Conservation (phyloP, 202 grass and related monocot species). For the Hordeum pubiflorum region DNA sequence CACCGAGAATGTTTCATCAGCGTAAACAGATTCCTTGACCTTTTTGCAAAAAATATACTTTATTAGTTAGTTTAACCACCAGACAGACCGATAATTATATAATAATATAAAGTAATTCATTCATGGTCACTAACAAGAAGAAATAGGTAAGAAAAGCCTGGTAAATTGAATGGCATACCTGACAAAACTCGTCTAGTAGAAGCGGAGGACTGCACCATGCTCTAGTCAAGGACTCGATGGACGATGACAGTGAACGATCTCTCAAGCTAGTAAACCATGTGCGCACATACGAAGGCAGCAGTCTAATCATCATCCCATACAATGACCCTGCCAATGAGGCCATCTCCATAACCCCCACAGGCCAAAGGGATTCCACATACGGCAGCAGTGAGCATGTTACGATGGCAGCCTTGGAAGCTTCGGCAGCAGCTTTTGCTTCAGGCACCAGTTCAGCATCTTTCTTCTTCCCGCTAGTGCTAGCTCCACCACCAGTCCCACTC, state of each 20-base stretch:
- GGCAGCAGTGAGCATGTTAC: conserved; percentile 42
- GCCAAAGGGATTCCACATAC: conserved; percentile 72
- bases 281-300: conserved; percentile 78
- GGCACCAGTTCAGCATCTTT: conserved; percentile 60
- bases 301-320: conserved; percentile 85
- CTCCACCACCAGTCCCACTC: background rate
- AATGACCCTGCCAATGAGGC: conserved; percentile 73
- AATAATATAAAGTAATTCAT: background rate
- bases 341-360: conserved; percentile 56
- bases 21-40: conserved; percentile 66
- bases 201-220: conserved; percentile 89
- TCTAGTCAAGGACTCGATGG: conserved; percentile 81
- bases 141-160: background rate
- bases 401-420: conserved; percentile 68
- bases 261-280: conserved; percentile 83
- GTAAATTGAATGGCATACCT: conserved; percentile 35
- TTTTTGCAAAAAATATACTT: background rate
- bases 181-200: conserved; percentile 70
- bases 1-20: conserved; percentile 89
- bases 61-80: background rate
- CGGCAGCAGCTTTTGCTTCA: conserved; percentile 69
- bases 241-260: conserved; percentile 60
- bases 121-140: background rate
- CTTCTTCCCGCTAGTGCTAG: conserved; percentile 39
- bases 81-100: background rate